Evolutionary conservation across 2,329 filamentous ascomycete species (phyloP), one percentile per base, ranked within the genome.

Genomic region (Alternaria sp.): DNA sequence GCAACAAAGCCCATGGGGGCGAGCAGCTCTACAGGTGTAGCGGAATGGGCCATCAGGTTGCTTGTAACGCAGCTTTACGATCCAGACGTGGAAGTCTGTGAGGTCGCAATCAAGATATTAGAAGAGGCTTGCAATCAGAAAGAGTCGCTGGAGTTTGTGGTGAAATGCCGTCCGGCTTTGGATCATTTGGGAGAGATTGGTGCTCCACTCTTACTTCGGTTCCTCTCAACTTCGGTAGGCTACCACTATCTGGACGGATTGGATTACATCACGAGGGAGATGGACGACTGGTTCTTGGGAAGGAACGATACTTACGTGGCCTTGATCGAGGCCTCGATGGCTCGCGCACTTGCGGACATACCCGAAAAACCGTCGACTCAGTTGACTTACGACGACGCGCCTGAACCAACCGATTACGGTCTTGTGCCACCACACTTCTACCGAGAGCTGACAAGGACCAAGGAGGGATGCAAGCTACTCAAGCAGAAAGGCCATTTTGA

Each of bases 281-380:
- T 99, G 95, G 95, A 99, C 70, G 96, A 99, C 80, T 99, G 95
- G 95, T 99, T 98, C 75, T 85, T 99, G 18, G 95, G 95, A 14
- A 89, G 95, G 45, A 99, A 99, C 74, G 94, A 99, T 77, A 90
- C 89, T n/a, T 99, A 99, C 69, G 95, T 99, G 52, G 87, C 89
- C 38, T 87, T 98, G 41, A 94, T 99, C 41, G 95, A 99, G 79
- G 95, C 96, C n/a, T 97, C 94, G 56, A 85, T 99, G 53, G 93
- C 94, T 32, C 90, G 93, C 62, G 91, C 94, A 0, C 94, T 97
- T 67, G 84, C 89, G n/a, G 81, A 84, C 57, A 74, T 81, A n/a
- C 79, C 80, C 2, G 86, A 90, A 41, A 87, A 86, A 55, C 80
- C 85, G 5, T 87, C 89, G 27, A 63, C 70, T n/a, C 75, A 79